A percentile compares a stretch with the other conserved stretches of the same genome.
These are phyloP conservation scores for Pseudocercospora ulei DNA, from an alignment of 2,329 filamentous ascomycete genomes.

Conservation along the genomic window DNA sequence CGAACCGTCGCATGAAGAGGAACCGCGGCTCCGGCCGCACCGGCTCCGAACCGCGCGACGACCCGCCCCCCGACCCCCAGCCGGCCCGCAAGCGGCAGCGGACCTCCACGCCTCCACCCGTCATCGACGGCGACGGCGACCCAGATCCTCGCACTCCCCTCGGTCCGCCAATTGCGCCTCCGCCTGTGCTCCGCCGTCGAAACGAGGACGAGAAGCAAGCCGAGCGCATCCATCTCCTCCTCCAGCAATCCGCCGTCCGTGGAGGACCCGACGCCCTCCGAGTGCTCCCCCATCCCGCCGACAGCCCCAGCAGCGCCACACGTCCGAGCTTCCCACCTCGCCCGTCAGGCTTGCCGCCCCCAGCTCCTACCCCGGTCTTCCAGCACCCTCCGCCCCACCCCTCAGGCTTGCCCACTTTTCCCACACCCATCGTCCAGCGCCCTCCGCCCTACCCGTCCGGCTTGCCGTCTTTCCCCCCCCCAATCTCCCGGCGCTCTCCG, in stretches of 20 bases:
- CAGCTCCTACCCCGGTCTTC: slow-evolving; percentile 25
- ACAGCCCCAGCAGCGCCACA: slow-evolving; percentile 36
- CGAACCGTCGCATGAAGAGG: slow-evolving; percentile 86
- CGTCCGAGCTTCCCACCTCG: slow-evolving; percentile 26
- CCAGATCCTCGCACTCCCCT: slow-evolving; percentile 57
- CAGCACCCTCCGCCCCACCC: no score
- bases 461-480: no score
- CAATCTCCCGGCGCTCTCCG: no score
- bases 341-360: slow-evolving; percentile 20
- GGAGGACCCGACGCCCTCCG: slow-evolving; percentile 89
- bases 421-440: no score
- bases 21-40: slow-evolving; percentile 41
- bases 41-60: slow-evolving; percentile 37
- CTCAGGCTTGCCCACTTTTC: no score
- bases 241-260: slow-evolving; percentile 62
- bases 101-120: slow-evolving; percentile 30
- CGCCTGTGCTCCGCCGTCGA: slow-evolving; percentile 52
- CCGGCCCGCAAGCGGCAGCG: slow-evolving; percentile 61
- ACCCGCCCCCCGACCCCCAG: slow-evolving; percentile 56
- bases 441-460: no score
- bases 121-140: slow-evolving; percentile 40
- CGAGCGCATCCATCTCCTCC: slow-evolving; percentile 51
- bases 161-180: no score
- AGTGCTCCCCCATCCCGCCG: slow-evolving; percentile 50
- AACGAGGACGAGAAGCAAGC: slow-evolving; percentile 51